Base-by-base conservation (phyloP, 768 basidiomycete species). In the Kwoniella pini region DNA sequence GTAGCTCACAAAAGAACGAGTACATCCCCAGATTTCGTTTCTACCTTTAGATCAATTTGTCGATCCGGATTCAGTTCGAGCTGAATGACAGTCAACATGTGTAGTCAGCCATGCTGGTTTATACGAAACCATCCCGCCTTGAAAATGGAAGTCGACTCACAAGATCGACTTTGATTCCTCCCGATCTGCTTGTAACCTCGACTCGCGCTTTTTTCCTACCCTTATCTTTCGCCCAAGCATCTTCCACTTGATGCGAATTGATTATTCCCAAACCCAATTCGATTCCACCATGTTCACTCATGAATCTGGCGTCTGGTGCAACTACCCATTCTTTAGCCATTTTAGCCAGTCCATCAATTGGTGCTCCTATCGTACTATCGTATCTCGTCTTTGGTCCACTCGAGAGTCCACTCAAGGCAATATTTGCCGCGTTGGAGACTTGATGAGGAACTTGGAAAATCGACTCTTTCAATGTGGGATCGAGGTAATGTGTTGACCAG, bases 401-500 rank as follows among this genome's bases (percentile, higher is more conserved):
- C 6, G 68, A 45, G 9, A 71, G 31, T 12, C 62, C 62, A 3
- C 67, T 66, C 26, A 72, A 48, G 26, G 71, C 73, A 19, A 64
- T 57, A 54, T 69, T 69, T 33, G 69, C 54, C 4, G 64, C 43
- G 33, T 67, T 67, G 4, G 70, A 63, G 1, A 74, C 61, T 51
- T 67, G 63, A 21, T 62, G 67, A 0, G 70, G 70, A 12, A 74
- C 57, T 17, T 62, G 54, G 26, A 71, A 39, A 0, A 67, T 26
- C 4, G 63, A 52, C 19, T 64, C 53, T 4, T 59, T 61, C 3
- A 74, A 58, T 30, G 38, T 59, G 3, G 73, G 73, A 52, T 75
- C 73, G 24, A 75, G 52, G 48, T 64, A 72, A 28, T 75, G 73
- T 1, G 73, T 75, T 17, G 73, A 75, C 73, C 73, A 75, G 27